These are phyloP conservation scores for Ophiosphaerella herpotricha DNA, from an alignment of 2,329 filamentous ascomycete species.

Conservation along the genomic window DNA sequence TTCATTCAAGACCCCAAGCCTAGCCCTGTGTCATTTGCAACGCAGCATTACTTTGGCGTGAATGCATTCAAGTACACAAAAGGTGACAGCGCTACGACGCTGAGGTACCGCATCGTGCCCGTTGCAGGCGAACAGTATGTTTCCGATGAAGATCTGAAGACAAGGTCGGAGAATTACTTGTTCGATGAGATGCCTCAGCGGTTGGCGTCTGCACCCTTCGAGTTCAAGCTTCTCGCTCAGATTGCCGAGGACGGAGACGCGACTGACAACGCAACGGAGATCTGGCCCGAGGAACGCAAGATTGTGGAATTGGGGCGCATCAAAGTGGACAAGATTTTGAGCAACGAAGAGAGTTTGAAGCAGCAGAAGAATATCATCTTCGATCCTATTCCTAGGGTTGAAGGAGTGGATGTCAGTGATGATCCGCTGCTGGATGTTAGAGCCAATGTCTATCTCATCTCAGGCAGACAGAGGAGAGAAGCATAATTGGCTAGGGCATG, in stretches of 20 bases:
- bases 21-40: conserved; percentile 55
- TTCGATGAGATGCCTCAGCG: conserved; percentile 54
- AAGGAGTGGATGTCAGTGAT: conserved; percentile 57
- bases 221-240: conserved; percentile 57
- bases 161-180: conserved; percentile 52
- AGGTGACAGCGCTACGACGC: conserved; percentile 50
- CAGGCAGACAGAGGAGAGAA: conserved; percentile 58
- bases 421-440: conserved; percentile 63
- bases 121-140: conserved; percentile 50
- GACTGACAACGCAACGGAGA: conserved; percentile 54
- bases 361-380: conserved; percentile 61
- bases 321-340: conserved; percentile 48
- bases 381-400: conserved; percentile 61
- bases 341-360: conserved; percentile 47
- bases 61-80: conserved; percentile 56
- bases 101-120: conserved; percentile 58
- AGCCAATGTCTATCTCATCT: conserved; percentile 61
- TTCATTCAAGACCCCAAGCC: conserved; percentile 59
- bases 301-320: conserved; percentile 58
- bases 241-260: conserved; percentile 55
- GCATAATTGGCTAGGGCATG: conserved; percentile 28
- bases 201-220: conserved; percentile 44
- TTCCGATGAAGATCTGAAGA: conserved; percentile 44
- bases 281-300: conserved; percentile 59
- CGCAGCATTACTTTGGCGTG: conserved; percentile 55